Evolutionary conservation across 306 rosid genomes (phyloP).

Genomic region (Glycine soja): DNA sequence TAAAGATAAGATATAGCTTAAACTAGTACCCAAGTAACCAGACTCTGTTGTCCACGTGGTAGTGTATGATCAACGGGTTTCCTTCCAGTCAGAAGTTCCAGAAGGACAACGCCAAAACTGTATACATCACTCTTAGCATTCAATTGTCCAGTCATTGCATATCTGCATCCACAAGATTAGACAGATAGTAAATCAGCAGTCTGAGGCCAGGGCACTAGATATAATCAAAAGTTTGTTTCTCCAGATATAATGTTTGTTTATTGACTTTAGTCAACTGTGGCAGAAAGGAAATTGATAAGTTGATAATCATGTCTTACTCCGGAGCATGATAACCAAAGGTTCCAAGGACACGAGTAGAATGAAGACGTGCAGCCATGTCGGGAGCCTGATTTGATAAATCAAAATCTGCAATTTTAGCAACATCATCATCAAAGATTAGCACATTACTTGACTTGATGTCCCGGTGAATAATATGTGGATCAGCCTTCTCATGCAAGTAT

Average conservation of each 20-base stretch:
- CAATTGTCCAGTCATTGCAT: conserved; percentile 96
- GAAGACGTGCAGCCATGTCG: conserved; percentile 98
- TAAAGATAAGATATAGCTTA: conserved; percentile 37
- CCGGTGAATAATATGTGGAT: conserved; percentile 85
- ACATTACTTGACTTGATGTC: conserved; percentile 98
- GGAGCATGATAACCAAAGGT: conserved; percentile 99
- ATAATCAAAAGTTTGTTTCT: conserved; percentile 9
- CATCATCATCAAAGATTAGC: conserved; percentile 84
- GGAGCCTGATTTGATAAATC: conserved; percentile 99
- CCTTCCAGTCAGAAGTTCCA: conserved; percentile 92
- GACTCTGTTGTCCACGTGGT: conserved; percentile 96
- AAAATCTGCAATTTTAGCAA: conserved; percentile 94
- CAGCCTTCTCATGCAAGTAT: conserved; percentile 88
- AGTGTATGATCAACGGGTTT: conserved; percentile 95
- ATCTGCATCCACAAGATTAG: conserved; percentile 64
- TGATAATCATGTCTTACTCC: conserved; percentile 68
- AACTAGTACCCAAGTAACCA: conserved; percentile 87
- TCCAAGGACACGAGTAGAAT: conserved; percentile 96
- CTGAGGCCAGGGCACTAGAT: conserved; percentile 16
- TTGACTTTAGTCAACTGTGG: conserved; percentile 30
- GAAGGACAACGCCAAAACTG: conserved; percentile 94
- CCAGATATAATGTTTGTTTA: conserved; percentile 30
- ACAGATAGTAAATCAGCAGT: conserved; percentile 27
- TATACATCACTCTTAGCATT: conserved; percentile 96
- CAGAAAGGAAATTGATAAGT: conserved; percentile 22